Evolutionary conservation across 1,139 yeast species (phyloP), one percentile per base, ranked within the genome.

Genomic region (Hansenula lynferdii): DNA sequence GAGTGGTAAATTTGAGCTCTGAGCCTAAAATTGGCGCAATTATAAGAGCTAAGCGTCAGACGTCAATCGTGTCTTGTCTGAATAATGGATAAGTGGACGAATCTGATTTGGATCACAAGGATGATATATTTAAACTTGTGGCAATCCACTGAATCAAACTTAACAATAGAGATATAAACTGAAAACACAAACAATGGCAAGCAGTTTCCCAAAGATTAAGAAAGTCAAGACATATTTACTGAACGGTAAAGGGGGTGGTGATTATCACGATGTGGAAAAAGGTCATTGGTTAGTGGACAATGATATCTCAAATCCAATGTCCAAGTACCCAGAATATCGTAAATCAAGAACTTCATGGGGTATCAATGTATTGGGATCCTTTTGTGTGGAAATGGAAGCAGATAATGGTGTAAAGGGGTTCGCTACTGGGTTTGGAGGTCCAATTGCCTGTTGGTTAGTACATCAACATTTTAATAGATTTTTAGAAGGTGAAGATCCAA

Each of bases 391-490:
- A 47, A 58, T 70, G 35, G 70, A 64, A 48, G 70, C 75, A 27
- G 57, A 65, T 15, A 73, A 70, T 46, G 75, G 75, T 35, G 63
- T 72, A 12, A 66, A 56, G 36, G 75, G 75, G 23, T 68, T 69
- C 42, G 74, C 75, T 21, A 70, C 75, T 30, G 75, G 75, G n/a
- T 69, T 70, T 48, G 75, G 75, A 30, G 75, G 75, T n/a, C 69
- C 70, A 36, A 66, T 69, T 22, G 73, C 72, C 6, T 69, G 75
- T 49, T 68, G 75, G 73, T 54, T 70, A 36, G 68, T 66, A 39
- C 64, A 67, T 45, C 52, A 67, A 39, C 75, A 70, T 51, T 70
- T 70, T 50, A 59, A 60, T 49, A 58, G 75, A 52, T 70, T 70
- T 54, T 48, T 70, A 28, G 51, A 64, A 34, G 72, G 70, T 32